Base-by-base conservation (phyloP, 306 rosid species). In the Inga laurina region DNA sequence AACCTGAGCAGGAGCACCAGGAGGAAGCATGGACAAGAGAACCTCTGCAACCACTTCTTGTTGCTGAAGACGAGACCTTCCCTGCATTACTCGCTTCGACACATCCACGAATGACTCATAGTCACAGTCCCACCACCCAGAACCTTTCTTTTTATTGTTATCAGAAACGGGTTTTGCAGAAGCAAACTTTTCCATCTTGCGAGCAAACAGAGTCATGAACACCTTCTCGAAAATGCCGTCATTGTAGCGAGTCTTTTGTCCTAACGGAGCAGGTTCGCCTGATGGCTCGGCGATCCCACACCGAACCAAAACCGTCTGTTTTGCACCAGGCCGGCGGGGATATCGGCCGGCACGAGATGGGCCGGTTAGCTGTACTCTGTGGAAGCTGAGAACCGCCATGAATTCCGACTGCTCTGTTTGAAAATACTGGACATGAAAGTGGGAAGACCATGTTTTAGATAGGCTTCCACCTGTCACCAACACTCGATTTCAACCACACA, bases 1-100 rank as follows among this genome's bases (percentile, higher is more conserved):
- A 41, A 96, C 99, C 98, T 93, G 98, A 82, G 94, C 99, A 72
- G 99, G 99, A 74, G 99, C 99, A 84, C 98, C 99, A 61, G 99
- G 98, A 77, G 99, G 99, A 74, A 96, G 93, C 97, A 96, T 96
- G 64, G 99, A 93, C 32, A 93, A 78, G 83, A 96, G 98, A 49
- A 96, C 99, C 77, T 92, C 85, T 51, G 98, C 85, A 80, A 96
- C 99, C 0, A 93, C 97, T 75, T 90, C 67, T n/a, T 93, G 97
- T 68, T 96, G 99, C 88, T 93, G 97, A 15, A 79, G 3, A 4
- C 98, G 91, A 73, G 92, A 87, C 90, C 96, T 87, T 0, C 99
- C 97, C 77, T 88, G 93, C 97, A 92, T 93, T 13, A 96, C 99
- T 80, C 97, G 87, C 84, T 48, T 89, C 0, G 98, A 96, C 0